Base-by-base conservation (phyloP, 1,284 basidiomycete species). In the Apiotrichum akiyoshidainum region DNA sequence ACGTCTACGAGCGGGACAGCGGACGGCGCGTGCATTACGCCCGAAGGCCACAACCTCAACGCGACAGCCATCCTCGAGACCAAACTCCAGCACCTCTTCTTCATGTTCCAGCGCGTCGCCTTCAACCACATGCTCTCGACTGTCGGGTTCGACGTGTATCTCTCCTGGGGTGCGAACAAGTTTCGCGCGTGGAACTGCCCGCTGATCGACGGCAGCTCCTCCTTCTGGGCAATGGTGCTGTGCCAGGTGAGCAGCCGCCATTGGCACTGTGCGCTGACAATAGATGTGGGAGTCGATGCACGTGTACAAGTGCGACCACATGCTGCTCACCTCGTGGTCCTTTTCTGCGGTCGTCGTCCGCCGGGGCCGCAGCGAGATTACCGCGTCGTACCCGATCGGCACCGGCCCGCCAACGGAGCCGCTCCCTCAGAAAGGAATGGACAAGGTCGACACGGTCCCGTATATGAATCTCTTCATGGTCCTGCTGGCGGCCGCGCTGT, bases 261-360 rank as follows among this genome's bases (percentile, higher is more conserved):
- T n/a, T 31, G 26, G 7, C 26, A 31, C 26, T 31, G 26, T 31
- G 26, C 26, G 19, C 45, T 46, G 45, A 33, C 46, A 11, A 17
- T 33, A 56, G 55, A 22, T 44, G 16, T 51, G 48, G 48, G 55
- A 56, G 26, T 35, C 49, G 35, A 56, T 56, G 55, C 55, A 56
- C 35, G 42, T 51, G 19, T 56, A 56, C 48, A 41, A 48, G 12
- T 49, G 48, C 55, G 48, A 56, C 33, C 17, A 21, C 16, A 10
- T 51, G 6, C 12, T 56, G 26, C 26, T 31, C 26, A 31, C 26
- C 4, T 31, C 26, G 26, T 31, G 26, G 26, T 31, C 26, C 26
- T 31, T 31, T 7, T 31, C 26, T 31, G 26, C 26, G 4, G 26
- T 31, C 26, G 26, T 31, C 26, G 26, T 31, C 26, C 26, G 26